Evolutionary conservation across 352 stramenopile genomes (phyloP).

Genomic region (Globisporangium okanoganense): DNA sequence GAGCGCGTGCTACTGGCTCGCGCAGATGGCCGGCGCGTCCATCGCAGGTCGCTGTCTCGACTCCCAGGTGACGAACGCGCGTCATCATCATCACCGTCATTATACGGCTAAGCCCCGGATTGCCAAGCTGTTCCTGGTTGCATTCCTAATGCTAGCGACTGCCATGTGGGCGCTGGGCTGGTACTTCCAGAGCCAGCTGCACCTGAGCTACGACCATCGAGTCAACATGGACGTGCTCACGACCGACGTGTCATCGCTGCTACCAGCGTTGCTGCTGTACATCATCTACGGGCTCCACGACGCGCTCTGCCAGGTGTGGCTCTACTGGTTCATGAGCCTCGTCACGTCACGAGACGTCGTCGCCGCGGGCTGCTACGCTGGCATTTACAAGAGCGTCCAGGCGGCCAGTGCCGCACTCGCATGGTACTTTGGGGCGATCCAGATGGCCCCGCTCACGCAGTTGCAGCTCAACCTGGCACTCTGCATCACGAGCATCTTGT

Average conservation of each 20-base stretch:
- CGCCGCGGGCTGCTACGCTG: conserved; percentile 42
- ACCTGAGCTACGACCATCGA: conserved; percentile 17
- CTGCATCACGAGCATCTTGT: conserved; percentile 14
- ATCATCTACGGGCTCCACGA: conserved; percentile 69
- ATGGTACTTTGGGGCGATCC: conserved; percentile 33
- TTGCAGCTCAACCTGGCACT: conserved; percentile 38
- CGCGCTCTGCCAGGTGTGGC: conserved; percentile 71
- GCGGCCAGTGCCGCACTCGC: conserved; percentile 27
- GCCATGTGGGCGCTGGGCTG: conserved; percentile 38
- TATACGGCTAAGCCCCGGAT: background rate
- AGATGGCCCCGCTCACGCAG: conserved; percentile 20
- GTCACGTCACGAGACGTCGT: conserved; percentile 32
- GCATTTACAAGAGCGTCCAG: conserved; percentile 72
- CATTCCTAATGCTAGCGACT: conserved; percentile 22
- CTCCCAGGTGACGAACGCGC: conserved; percentile 1
- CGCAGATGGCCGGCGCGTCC: conserved; percentile 38
- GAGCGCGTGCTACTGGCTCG: conserved; percentile 37
- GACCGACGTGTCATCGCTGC: background rate
- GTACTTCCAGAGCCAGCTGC: conserved; percentile 17
- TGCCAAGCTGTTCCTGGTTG: conserved; percentile 12
- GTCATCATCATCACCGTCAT: background rate
- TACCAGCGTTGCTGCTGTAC: conserved; percentile 43
- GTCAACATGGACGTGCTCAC: conserved; percentile 24
- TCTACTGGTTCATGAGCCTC: conserved; percentile 75
- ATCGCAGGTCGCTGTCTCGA: conserved; percentile 28